A percentile compares a stretch with the other conserved stretches of the same genome.
Evolutionary conservation across 345 rosid genomes (phyloP).

Genomic region (Alliaria petiolata): DNA sequence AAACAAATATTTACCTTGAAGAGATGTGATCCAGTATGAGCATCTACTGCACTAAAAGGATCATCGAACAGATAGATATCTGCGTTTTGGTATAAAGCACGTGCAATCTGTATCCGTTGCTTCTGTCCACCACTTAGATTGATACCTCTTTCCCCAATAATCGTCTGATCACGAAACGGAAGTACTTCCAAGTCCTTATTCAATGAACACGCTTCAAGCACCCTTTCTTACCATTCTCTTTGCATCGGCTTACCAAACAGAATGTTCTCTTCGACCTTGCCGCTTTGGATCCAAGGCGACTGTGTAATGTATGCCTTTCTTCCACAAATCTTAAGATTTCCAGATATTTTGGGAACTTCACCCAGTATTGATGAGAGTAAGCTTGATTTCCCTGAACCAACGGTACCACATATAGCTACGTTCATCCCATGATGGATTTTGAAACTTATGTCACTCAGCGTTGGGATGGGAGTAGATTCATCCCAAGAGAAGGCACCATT

Average conservation of each 20-base stretch:
- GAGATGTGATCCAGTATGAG: conserved; percentile 68
- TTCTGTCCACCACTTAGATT: conserved; percentile 92
- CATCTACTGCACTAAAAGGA: conserved; percentile 78
- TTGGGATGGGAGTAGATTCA: conserved; percentile 35
- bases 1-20: conserved; percentile 49
- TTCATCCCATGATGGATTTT: conserved; percentile 50
- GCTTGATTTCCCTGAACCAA: conserved; percentile 82
- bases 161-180: conserved; percentile 53
- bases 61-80: conserved; percentile 76
- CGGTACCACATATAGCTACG: conserved; percentile 70
- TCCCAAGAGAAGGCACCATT: conserved; percentile 65
- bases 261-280: conserved; percentile 66
- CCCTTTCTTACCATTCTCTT: conserved; percentile 41
- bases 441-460: conserved; percentile 46
- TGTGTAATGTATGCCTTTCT: conserved; percentile 68
- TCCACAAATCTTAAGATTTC: conserved; percentile 53
- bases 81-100: conserved; percentile 62
- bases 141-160: conserved; percentile 80
- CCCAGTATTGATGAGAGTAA: conserved; percentile 69
- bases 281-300: conserved; percentile 80
- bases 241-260: conserved; percentile 55
- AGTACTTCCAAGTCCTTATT: conserved; percentile 58
- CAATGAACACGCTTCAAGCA: conserved; percentile 53
- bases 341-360: conserved; percentile 61
- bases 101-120: conserved; percentile 76